These are phyloP conservation scores for Warburgia ugandensis DNA, from an alignment of 164 flowering plant genomes.

Conservation along the genomic window DNA sequence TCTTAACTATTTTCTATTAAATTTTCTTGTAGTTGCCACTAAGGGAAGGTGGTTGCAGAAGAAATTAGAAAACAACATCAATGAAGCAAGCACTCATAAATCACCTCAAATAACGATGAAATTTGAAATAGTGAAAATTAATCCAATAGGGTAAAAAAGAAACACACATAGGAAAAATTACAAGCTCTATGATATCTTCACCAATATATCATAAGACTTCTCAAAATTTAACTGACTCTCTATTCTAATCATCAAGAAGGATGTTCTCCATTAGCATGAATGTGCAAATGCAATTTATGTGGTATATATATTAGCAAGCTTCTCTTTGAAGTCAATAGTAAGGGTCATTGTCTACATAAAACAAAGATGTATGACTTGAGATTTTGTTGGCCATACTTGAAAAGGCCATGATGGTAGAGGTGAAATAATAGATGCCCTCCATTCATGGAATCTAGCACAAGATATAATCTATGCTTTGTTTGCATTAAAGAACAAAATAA, in stretches of 20 bases:
- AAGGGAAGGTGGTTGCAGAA: no score
- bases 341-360: not conserved
- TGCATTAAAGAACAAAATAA: conserved; percentile 23
- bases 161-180: no score
- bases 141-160: no score
- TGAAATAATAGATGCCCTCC: conserved; percentile 88
- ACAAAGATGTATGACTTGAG: not conserved
- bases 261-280: conserved; percentile 79
- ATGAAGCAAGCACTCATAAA: no score
- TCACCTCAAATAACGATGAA: no score
- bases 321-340: conserved; percentile 47
- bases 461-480: conserved; percentile 72
- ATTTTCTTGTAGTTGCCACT: no score
- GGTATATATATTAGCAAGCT: conserved; percentile 64
- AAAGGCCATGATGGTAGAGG: conserved; percentile 77
- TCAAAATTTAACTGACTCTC: no score
- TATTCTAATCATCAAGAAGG: conserved; percentile 66
- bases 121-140: no score
- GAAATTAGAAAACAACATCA: no score
- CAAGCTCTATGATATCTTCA: no score
- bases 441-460: conserved; percentile 77
- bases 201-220: no score
- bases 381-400: conserved; percentile 38
- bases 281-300: conserved; percentile 89
- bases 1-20: no score